Conservation (phyloP, 1,284 basidiomycete genomes). For the Cystobasidium pallidum region DNA sequence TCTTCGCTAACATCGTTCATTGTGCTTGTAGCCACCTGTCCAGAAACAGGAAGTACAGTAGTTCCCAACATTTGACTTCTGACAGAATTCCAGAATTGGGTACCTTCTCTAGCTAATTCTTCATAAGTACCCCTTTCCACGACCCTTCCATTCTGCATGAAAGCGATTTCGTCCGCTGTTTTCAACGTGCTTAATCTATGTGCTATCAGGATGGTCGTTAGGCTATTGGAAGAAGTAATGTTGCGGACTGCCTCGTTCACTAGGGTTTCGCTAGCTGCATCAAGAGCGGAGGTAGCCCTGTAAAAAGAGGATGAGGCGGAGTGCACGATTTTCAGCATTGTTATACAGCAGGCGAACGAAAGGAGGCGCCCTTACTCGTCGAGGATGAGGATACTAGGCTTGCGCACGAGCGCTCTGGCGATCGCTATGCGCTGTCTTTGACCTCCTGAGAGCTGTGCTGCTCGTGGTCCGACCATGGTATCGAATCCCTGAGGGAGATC, state of each 20-base stretch:
- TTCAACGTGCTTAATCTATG: conserved; percentile 68
- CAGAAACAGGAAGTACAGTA: conserved; percentile 1
- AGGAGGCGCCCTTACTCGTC: conserved; percentile 61
- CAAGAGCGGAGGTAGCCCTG: conserved; percentile 71
- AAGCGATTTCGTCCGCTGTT: conserved; percentile 51
- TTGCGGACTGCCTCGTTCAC: conserved; percentile 90
- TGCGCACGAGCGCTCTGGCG: conserved; percentile 60
- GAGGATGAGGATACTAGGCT: conserved; percentile 60
- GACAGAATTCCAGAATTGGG: conserved; percentile 50
- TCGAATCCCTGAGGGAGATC: conserved; percentile 83
- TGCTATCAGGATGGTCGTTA: conserved; percentile 83
- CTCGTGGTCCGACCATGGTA: conserved; percentile 62
- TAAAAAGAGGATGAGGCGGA: no score
- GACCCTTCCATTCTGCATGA: conserved; percentile 77
- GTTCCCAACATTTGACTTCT: conserved; percentile 35
- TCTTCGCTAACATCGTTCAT: neutral
- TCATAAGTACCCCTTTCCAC: conserved; percentile 82
- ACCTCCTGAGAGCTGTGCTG: conserved; percentile 59
- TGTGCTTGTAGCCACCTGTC: neutral
- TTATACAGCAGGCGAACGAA: no score
- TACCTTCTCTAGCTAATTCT: conserved; percentile 61
- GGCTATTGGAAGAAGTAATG: conserved; percentile 73
- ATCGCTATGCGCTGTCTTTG: conserved; percentile 62
- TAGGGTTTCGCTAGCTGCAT: conserved; percentile 78
- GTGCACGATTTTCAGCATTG: no score